These are phyloP conservation scores for Coemansia sp. DNA, from an alignment of 192 early-diverging fungal genomes.

Conservation along the genomic window DNA sequence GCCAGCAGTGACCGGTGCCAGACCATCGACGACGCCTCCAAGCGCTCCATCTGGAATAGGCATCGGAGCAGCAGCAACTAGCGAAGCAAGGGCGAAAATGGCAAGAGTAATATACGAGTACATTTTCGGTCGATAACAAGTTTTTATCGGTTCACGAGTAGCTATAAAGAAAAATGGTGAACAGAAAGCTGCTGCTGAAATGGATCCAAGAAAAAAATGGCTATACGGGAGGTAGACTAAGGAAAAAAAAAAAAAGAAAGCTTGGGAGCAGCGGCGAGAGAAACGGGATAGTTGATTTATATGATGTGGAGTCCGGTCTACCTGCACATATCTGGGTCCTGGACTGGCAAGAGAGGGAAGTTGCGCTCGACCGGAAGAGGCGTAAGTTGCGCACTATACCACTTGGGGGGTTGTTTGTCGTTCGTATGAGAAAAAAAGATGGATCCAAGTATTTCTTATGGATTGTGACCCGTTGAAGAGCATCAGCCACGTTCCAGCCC, in stretches of 20 bases:
- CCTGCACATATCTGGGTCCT: background rate
- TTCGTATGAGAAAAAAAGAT: background rate
- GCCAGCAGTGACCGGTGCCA: conserved; percentile 26
- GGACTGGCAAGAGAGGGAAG: background rate
- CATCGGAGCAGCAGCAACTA: conserved; percentile 19
- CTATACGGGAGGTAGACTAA: conserved; percentile 11
- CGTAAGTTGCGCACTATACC: background rate
- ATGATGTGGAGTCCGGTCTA: background rate
- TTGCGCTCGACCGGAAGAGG: background rate
- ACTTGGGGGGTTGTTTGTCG: background rate
- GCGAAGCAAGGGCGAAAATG: conserved; percentile 1
- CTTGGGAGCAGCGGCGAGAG: background rate
- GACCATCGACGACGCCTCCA: conserved; percentile 28
- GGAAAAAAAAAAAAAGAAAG: background rate
- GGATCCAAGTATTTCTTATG: background rate
- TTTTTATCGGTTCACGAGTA: background rate
- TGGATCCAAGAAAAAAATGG: background rate
- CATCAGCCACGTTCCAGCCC: background rate
- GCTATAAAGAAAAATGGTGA: background rate
- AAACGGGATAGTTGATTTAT: background rate
- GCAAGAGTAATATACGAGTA: conserved; percentile 12
- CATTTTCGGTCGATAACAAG: background rate
- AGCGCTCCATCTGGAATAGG: conserved; percentile 16
- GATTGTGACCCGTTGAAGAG: no score
- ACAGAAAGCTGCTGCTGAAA: conserved; percentile 2